phyloP scores from a whole-genome alignment of 257 asterid species.

The Solanum tarijense region DNA sequence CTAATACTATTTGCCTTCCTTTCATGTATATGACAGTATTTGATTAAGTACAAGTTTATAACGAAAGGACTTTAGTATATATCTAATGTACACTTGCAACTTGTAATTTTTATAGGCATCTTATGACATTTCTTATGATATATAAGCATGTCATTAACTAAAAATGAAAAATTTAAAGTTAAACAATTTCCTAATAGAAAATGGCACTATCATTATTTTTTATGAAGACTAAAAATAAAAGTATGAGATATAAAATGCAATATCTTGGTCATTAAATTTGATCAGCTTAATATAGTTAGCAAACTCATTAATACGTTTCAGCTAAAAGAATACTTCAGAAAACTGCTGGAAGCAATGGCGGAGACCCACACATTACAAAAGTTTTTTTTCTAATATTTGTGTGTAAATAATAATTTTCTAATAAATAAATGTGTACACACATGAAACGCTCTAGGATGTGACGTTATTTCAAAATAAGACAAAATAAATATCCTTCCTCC shows the following conservation, averaged over 20 bases:
- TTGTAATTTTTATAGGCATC: background rate
- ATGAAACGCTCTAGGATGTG: background rate
- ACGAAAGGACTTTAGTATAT: background rate
- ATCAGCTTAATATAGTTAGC: background rate
- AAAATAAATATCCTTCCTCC: background rate
- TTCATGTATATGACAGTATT: background rate
- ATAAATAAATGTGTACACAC: background rate
- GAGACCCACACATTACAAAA: background rate
- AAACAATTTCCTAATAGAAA: background rate
- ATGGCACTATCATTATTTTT: background rate
- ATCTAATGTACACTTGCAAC: background rate
- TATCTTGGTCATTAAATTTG: background rate
- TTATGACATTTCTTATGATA: background rate
- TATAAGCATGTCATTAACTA: background rate
- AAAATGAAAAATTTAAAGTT: background rate
- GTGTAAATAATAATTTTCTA: background rate
- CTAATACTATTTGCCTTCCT: background rate
- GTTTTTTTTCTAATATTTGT: background rate
- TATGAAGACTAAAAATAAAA: background rate
- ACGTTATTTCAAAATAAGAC: background rate
- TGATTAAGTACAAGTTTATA: background rate
- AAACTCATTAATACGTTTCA: background rate
- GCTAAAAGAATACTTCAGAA: background rate
- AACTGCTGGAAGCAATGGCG: background rate
- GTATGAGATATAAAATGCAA: background rate